Evolutionary conservation across 2,329 filamentous ascomycete genomes (phyloP), one percentile per base, ranked within the genome.

Genomic region (Cadophora luteo-olivacea): DNA sequence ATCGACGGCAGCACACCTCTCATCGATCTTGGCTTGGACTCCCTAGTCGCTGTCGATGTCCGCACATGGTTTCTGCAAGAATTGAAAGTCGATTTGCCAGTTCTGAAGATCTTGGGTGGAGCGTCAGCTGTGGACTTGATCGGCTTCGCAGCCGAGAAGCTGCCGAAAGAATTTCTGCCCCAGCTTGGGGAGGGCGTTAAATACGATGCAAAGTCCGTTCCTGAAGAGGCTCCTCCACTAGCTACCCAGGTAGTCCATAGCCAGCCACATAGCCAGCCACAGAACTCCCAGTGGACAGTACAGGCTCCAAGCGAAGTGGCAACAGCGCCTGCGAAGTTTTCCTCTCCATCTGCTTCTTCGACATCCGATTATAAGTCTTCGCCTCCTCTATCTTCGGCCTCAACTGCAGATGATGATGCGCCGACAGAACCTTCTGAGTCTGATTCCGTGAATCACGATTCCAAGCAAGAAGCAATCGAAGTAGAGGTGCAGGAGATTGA

Each of bases 11-110:
- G 11, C 19, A 52, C 45, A 36, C 38, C 61, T 12, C 55, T 54
- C 7, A 70, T 72, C 7, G 79, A 81, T 55, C 75, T 79, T 12
- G 76, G 80, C 83, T 1, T 80, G 22, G 70, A 72, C 49, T 72
- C 70, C 6, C 61, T 72, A 12, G 60, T 72, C n/a, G 66, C 70
- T 36, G 70, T 72, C 25, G 68, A 70, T 9, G 57, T 72, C 25
- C 58, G 84, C 1, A 72, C 79, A 0, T 86, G 84, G 84, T 83
- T 85, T 68, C 51, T 81, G 12, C 82, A 83, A 65, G 76, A 82
- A 49, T 55, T 85, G 0, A 70, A 81, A 0, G 73, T 82, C 0
- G 68, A 72, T 25, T 57, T 72, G 22, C 69, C 70, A 19, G 70
- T 72, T 38, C 33, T 72, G 19, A 62, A 62, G 33, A 62, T 72